Evolutionary conservation across 768 basidiomycete genomes (phyloP).

Genomic region (Collybia sordida): DNA sequence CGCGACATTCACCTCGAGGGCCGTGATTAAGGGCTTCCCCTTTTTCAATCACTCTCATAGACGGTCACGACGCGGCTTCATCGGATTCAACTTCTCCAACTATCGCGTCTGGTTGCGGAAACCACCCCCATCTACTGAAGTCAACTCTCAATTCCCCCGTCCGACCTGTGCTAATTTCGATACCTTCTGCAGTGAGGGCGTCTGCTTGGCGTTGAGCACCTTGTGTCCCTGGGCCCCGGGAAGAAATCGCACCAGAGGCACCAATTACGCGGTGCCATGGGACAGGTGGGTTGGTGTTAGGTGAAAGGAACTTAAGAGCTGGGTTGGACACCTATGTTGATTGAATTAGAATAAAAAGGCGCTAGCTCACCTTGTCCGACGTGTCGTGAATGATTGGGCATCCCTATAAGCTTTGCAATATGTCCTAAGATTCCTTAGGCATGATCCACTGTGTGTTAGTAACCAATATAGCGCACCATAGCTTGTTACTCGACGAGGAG

Average conservation of each 20-base stretch:
- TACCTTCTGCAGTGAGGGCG: conserved; percentile 77
- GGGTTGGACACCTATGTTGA: not conserved
- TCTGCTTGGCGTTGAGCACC: conserved; percentile 77
- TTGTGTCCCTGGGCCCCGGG: conserved; percentile 78
- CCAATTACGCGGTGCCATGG: conserved; percentile 83
- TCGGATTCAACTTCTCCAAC: conserved; percentile 11
- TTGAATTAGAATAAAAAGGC: not conserved
- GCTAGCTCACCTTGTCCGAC: conserved; percentile 69
- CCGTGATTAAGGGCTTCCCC: too few relatives aligned
- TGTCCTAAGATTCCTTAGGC: conserved; percentile 48
- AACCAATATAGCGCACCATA: conserved; percentile 53
- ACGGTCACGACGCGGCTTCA: not conserved
- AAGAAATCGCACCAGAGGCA: conserved; percentile 72
- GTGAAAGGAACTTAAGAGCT: conserved; percentile 80
- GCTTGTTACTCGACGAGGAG: conserved; percentile 65
- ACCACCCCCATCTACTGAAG: conserved; percentile 64
- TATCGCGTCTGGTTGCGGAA: conserved; percentile 38
- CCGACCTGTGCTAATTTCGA: conserved; percentile 64
- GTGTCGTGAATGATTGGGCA: conserved; percentile 77
- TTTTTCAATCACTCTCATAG: too few relatives aligned
- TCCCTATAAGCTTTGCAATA: conserved; percentile 76
- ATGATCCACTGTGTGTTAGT: not conserved
- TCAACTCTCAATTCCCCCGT: conserved; percentile 61
- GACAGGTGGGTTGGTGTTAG: conserved; percentile 59
- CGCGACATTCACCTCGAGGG: too few relatives aligned